Evolutionary conservation across 345 rosid species (phyloP), one percentile per base, ranked within the genome.

Genomic region (Populus davidiana): DNA sequence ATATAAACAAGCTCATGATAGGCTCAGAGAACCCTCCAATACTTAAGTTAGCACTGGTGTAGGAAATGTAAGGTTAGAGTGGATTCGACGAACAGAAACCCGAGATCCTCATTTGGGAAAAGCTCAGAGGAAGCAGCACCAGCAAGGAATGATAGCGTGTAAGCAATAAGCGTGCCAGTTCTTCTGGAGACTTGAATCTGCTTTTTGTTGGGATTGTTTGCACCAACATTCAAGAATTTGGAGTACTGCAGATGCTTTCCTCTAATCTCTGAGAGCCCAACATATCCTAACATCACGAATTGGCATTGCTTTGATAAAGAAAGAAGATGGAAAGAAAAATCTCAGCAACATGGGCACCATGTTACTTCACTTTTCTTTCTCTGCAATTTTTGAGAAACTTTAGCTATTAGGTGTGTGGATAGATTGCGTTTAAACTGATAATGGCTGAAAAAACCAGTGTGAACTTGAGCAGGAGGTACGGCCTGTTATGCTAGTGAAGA

Each of bases 191-290:
- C 69, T 27, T 43, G 36, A 65, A 75, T 69, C 41, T 52, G 38
- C 23, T 81, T 70, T 33, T n/a, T 2, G 18, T 0, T 23, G 63
- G 16, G 18, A 50, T n/a, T 71, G 27, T 25, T 39, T 5, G 76
- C 13, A 52, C 38, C 17, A 7, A 31, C 4, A 20, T 77, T 79
- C 77, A 69, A 77, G 86, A 91, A 93, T 69, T 90, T 93, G 17
- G 95, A 90, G 81, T 91, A 90, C 18, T 88, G 83, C 66, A 88
- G 11, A 73, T 86, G 85, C 4, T 80, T 81, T 43, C 92, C 94
- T 71, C 56, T 75, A 0, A 41, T 41, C 84, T 93, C 95, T 20
- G 82, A 81, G 72, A 88, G 71, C 16, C 87, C 89, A 33, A 27
- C 35, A 18, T 69, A 75, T 4, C 87, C 90, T 2, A 81, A 6